Conservation (phyloP, 768 basidiomycete genomes). For the Hemileccinum rubropunctum region DNA sequence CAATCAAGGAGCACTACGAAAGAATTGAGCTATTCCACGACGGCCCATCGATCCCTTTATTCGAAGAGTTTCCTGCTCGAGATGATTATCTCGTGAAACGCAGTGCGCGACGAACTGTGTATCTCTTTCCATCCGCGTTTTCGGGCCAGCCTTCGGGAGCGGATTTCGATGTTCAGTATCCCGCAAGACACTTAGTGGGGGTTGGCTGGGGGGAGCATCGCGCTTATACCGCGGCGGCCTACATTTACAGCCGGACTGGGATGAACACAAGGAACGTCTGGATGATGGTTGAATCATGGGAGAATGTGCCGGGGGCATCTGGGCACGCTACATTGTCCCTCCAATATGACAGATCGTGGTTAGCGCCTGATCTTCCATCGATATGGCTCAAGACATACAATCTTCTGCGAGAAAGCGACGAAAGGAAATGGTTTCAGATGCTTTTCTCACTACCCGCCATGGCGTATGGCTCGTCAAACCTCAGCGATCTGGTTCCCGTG, state of each 20-base stretch:
- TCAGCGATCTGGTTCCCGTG: constrained; percentile 20
- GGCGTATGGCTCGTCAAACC: constrained; percentile 16
- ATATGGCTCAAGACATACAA: constrained; percentile 29
- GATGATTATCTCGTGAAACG: constrained; percentile 14
- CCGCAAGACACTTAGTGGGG: constrained; percentile 2
- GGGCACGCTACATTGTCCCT: neutral
- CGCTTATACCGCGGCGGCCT: constrained; percentile 1
- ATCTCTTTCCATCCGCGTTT: constrained; percentile 11
- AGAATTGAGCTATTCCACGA: constrained; percentile 10
- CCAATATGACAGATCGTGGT: constrained; percentile 25
- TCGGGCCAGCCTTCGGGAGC: neutral
- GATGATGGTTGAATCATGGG: neutral
- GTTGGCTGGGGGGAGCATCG: constrained; percentile 1
- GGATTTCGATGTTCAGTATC: constrained; percentile 8
- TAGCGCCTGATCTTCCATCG: constrained; percentile 14
- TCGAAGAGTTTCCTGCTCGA: neutral
- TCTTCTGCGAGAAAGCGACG: constrained; percentile 13
- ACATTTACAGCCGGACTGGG: constrained; percentile 2
- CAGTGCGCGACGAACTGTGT: constrained; percentile 5
- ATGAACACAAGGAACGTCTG: neutral
- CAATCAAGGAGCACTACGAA: constrained; percentile 13
- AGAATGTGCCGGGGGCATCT: neutral
- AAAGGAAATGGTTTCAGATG: constrained; percentile 13
- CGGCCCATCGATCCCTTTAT: neutral
- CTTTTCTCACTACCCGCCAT: constrained; percentile 31